Conservation (phyloP, 2,329 filamentous ascomycete species). For the Alternaria consortialis region DNA sequence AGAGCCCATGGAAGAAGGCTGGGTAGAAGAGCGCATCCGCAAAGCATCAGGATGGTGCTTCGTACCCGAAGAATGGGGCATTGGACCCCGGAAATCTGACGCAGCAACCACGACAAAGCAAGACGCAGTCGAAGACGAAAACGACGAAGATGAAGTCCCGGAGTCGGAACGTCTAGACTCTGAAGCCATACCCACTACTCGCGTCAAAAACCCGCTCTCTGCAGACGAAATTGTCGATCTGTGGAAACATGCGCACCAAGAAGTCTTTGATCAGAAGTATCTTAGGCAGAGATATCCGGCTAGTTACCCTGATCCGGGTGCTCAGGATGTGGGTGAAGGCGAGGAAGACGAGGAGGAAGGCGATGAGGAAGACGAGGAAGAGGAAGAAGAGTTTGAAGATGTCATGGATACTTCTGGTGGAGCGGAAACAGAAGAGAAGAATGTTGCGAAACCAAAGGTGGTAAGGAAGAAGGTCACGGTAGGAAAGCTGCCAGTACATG, state of each 20-base stretch:
- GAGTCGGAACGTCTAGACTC: slow-evolving; percentile 19
- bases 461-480: slow-evolving; percentile 8
- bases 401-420: slow-evolving; percentile 27
- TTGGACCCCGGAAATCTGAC: slow-evolving; percentile 30
- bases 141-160: slow-evolving; percentile 16
- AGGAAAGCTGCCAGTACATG: slow-evolving; percentile 18
- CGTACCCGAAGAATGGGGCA: slow-evolving; percentile 41
- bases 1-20: slow-evolving; percentile 39
- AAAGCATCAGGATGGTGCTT: slow-evolving; percentile 43
- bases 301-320: slow-evolving; percentile 11
- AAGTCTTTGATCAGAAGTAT: slow-evolving; percentile 31
- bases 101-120: slow-evolving; percentile 3
- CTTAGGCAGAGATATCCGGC: slow-evolving; percentile 15
- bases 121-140: slow-evolving; percentile 21
- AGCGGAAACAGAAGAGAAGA: slow-evolving; percentile 3
- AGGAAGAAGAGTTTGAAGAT: slow-evolving; percentile 31
- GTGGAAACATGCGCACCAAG: slow-evolving; percentile 33
- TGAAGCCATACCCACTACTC: slow-evolving; percentile 23
- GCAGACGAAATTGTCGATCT: slow-evolving; percentile 32
- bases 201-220: slow-evolving; percentile 27
- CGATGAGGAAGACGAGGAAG: slow-evolving; percentile 26
- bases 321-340: slow-evolving; percentile 15
- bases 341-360: slow-evolving; percentile 27
- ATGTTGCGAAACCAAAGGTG: slow-evolving; percentile 17
- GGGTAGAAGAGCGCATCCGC: slow-evolving; percentile 38